Conservation (phyloP, 164 flowering plant genomes). For the Chimonanthus praecox region DNA sequence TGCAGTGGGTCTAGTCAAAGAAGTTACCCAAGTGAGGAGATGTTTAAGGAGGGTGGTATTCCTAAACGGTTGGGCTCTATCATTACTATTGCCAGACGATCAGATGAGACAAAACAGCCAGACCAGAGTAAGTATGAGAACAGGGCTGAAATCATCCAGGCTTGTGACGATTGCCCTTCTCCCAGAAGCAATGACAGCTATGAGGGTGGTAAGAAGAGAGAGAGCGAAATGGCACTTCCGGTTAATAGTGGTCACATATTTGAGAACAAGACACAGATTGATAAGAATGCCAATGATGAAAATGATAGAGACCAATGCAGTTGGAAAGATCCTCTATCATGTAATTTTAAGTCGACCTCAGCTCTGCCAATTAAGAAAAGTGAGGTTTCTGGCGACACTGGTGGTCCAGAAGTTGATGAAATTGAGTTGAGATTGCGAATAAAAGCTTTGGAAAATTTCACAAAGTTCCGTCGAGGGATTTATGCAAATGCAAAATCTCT, state of each 20-base stretch:
- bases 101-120: slow-evolving; percentile 3
- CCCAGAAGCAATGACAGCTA: slow-evolving; percentile 55
- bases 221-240: slow-evolving; percentile 7
- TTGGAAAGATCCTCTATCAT: slow-evolving; percentile 8
- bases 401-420: slow-evolving; percentile 30
- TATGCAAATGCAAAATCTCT: slow-evolving; percentile 9
- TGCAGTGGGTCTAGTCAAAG: slow-evolving; percentile 20
- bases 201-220: slow-evolving; percentile 38
- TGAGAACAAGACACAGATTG: slow-evolving; percentile 16
- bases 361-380: slow-evolving; percentile 7
- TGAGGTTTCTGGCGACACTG: slow-evolving; percentile 22
- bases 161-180: slow-evolving; percentile 57
- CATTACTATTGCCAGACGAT: slow-evolving; percentile 25
- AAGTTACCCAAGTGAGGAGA: slow-evolving; percentile 26
- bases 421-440: slow-evolving; percentile 62
- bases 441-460: slow-evolving; percentile 82
- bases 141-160: slow-evolving; percentile 49
- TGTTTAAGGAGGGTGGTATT: slow-evolving; percentile 19
- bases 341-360: not conserved
- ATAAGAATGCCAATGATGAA: slow-evolving; percentile 15
- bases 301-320: slow-evolving; percentile 15
- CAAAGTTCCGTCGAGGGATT: slow-evolving; percentile 43
- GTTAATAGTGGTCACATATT: slow-evolving; percentile 10
- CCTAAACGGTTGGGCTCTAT: slow-evolving; percentile 53
- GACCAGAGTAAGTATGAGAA: slow-evolving; percentile 19